Evolutionary conservation across 345 rosid genomes (phyloP), one percentile per base, ranked within the genome.

Genomic region (Hypericum androsaemum): DNA sequence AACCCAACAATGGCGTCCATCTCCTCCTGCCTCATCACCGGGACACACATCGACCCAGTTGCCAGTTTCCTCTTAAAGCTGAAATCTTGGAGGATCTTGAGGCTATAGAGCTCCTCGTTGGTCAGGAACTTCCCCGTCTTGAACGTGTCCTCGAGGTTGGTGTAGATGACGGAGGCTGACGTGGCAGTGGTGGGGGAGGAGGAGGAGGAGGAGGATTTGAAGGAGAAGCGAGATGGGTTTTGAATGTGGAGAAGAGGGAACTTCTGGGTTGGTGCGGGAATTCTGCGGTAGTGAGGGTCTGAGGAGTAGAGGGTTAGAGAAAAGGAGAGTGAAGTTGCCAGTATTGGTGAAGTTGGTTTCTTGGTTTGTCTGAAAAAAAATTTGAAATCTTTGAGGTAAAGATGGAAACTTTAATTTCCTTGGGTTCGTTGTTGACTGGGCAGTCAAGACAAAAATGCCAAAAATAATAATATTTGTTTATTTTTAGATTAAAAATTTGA

Each of bases 1-100:
- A 89, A 74, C 39, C 54, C 64, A 52, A 78, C 95, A 8, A 83
- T 89, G 6, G 68, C 54, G 17, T 86, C 96, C 77, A 84, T 77
- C 62, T 89, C 97, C 8, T 76, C 78, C 6, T 63, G 53, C 77
- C 82, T 77, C 96, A 86, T 82, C 16, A 71, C 89, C 35, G 92
- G 68, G 67, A 90, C 74, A 55, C 63, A 77, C 72, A 90, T 60
- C 13, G 75, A 67, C 66, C 98, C 96, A 37, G 71, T 73, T 67
- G 60, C 52, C 7, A 90, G 64, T 54, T 84, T 74, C 35, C 67
- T 72, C 45, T 54, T 59, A 66, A 77, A 85, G 16, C 66, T 71
- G 47, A 87, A 90, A 7, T 78, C 66, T 67, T 86, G 82, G 2
- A 90, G 88, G 42, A 51, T 47, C 63, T 73, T 67, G 42, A 87